Evolutionary conservation across 148 eudicot genomes (phyloP).

Genomic region (Euryodendron excelsum): DNA sequence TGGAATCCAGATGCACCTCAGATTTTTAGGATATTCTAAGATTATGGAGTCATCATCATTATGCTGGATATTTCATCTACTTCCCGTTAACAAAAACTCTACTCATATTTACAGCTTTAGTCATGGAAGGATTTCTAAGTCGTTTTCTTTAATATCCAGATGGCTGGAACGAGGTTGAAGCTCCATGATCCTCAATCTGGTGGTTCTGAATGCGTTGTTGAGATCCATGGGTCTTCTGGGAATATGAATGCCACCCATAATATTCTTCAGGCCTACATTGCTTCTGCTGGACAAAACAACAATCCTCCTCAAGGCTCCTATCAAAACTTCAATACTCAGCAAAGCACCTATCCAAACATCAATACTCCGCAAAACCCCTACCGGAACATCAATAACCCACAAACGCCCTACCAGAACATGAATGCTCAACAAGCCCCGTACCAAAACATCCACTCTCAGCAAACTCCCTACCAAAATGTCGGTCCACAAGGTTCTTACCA

Average conservation of each 20-base stretch:
- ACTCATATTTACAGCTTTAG: background rate
- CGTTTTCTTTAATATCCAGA: slow-evolving; percentile 29
- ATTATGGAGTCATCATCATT: too few species aligned
- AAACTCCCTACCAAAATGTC: slow-evolving; percentile 26
- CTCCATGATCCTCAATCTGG: slow-evolving; percentile 37
- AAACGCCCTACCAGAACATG: slow-evolving; percentile 19
- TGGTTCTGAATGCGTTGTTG: slow-evolving; percentile 29
- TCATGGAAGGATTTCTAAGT: background rate
- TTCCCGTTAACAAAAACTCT: background rate
- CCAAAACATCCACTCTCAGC: slow-evolving; percentile 28
- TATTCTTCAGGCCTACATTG: slow-evolving; percentile 17
- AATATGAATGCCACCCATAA: slow-evolving; percentile 29
- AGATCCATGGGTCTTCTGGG: slow-evolving; percentile 39
- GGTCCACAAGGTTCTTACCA: slow-evolving; percentile 41
- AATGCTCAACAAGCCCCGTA: slow-evolving; percentile 34
- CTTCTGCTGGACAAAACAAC: slow-evolving; percentile 26
- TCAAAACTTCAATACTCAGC: slow-evolving; percentile 22
- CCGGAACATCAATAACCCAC: slow-evolving; percentile 23
- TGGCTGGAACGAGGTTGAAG: slow-evolving; percentile 41
- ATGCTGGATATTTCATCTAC: background rate
- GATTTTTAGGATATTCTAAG: background rate
- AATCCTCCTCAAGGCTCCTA: slow-evolving; percentile 29
- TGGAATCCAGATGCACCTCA: background rate
- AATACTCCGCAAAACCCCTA: slow-evolving; percentile 28
- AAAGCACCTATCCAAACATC: slow-evolving; percentile 16